phyloP scores from a whole-genome alignment of 2,329 filamentous ascomycete genomes.

The Microcyclosporella mali region DNA sequence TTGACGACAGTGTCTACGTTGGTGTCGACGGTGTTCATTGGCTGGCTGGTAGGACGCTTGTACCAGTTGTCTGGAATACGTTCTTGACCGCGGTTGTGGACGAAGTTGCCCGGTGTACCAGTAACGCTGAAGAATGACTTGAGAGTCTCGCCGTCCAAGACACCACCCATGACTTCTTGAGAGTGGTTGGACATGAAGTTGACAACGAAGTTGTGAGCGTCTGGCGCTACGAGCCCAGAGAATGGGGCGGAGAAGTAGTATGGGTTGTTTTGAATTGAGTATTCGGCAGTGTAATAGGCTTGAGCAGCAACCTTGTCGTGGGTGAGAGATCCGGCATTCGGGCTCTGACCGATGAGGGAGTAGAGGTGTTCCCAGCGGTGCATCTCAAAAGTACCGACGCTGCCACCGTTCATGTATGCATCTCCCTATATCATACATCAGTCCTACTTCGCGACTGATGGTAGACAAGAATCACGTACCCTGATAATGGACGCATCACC shows the following conservation, averaged over 20 bases:
- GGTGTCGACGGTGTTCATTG: constrained; percentile 17
- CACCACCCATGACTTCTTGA: constrained; percentile 15
- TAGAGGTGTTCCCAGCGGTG: constrained; percentile 11
- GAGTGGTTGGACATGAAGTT: constrained; percentile 25
- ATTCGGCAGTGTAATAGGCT: constrained; percentile 11
- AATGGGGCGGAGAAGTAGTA: constrained; percentile 11
- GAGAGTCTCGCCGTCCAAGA: constrained; percentile 17
- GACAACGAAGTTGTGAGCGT: constrained; percentile 24
- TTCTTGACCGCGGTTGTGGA: constrained; percentile 13
- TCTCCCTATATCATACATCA: constrained; percentile 2
- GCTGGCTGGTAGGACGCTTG: constrained; percentile 25
- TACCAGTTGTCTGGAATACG: constrained; percentile 23
- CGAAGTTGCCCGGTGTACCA: constrained; percentile 16
- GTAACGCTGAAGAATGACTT: constrained; percentile 22
- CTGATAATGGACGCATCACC: constrained; percentile 11
- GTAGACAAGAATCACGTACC: constrained; percentile 5
- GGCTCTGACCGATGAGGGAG: constrained; percentile 2
- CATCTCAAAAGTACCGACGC: constrained; percentile 11
- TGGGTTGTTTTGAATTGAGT: constrained; percentile 8
- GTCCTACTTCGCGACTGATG: neutral
- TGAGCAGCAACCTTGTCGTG: constrained; percentile 11
- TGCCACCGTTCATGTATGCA: constrained; percentile 9
- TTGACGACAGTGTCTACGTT: constrained; percentile 14
- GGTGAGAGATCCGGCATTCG: neutral
- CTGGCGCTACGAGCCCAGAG: constrained; percentile 17